phyloP scores from a whole-genome alignment of 139 green algal species.

The Chlamydomonas applanata region DNA sequence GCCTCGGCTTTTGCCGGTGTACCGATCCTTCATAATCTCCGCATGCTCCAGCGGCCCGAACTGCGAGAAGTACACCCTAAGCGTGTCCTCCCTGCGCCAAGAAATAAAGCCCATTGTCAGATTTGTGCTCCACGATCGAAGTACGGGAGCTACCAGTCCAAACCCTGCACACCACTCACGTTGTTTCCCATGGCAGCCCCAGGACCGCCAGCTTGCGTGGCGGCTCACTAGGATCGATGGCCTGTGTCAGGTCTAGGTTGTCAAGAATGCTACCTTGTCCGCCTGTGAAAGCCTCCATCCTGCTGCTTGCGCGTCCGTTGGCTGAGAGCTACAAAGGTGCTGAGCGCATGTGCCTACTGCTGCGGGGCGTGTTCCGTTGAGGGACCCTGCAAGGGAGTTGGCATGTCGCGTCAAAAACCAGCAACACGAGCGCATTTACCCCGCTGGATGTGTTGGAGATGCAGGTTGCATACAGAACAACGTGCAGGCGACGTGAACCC shows the following conservation, averaged over 20 bases:
- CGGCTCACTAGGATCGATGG: constrained; percentile 22
- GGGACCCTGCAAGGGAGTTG: no score
- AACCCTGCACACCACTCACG: constrained; percentile 12
- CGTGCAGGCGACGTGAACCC: no score
- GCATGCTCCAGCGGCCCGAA: constrained; percentile 67
- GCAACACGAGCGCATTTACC: no score
- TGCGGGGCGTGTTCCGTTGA: no score
- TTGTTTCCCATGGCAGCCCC: constrained; percentile 78
- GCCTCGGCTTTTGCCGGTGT: constrained; percentile 45
- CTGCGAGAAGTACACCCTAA: constrained; percentile 73
- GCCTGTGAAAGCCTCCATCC: background rate
- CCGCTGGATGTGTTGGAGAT: no score
- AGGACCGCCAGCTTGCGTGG: constrained; percentile 66
- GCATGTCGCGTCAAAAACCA: no score
- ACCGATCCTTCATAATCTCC: constrained; percentile 79
- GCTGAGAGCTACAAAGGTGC: no score
- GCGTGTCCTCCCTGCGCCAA: constrained; percentile 54
- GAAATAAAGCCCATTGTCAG: background rate
- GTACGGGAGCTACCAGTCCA: background rate
- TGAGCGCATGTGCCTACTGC: no score
- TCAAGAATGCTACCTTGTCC: background rate
- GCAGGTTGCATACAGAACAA: no score
- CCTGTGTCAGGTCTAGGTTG: constrained; percentile 3
- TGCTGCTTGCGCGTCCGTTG: no score
- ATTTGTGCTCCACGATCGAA: background rate